Evolutionary conservation across 78 protist species (phyloP), one percentile per base, ranked within the genome.

Genomic region (Dictyostelium intermedium): DNA sequence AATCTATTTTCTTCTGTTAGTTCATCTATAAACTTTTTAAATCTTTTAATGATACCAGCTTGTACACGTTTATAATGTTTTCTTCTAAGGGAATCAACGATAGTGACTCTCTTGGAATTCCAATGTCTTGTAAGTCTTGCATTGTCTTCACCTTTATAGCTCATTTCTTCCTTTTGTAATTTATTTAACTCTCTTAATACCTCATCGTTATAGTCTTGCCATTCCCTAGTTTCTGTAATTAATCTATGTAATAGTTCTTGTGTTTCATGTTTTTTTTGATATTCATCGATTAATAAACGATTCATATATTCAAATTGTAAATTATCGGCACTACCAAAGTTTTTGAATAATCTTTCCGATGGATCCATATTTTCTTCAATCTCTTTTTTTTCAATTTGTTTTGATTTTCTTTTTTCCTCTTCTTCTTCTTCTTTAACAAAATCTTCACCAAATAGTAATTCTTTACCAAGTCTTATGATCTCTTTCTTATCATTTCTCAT

Each of bases 1-100:
- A 25, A 70, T 6, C 6, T 32, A 5, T 30, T 47, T 41, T 50
- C 72, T 20, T 13, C 7, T 13, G 13, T 3, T 5, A 37, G n/a
- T n/a, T n/a, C n/a, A n/a, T n/a, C n/a, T n/a, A 0, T 2, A 43
- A 37, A 11, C 45, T 66, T 0, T 18, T 56, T 32, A 2, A 87
- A 43, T 30, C 50, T 23, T 20, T 30, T 34, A 5, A 41, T 80
- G 1, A 87, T 73, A 7, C 86, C 93, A 0, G 11, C 34, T 25
- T 77, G 70, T 18, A 87, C 86, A 32, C 84, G 61, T 53, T 30
- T 78, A 35, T 23, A 87, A 32, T 87, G 93, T n/a, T 78, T 78
- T 45, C 27, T 50, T 66, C 86, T 87, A 1, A 79, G 60, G 1
- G 47, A 20, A 18, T 87, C 93, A 1, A 87, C 85, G 4, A 20